Evolutionary conservation across 2,329 filamentous ascomycete species (phyloP), one percentile per base, ranked within the genome.

Genomic region (Curvularia spicifera): DNA sequence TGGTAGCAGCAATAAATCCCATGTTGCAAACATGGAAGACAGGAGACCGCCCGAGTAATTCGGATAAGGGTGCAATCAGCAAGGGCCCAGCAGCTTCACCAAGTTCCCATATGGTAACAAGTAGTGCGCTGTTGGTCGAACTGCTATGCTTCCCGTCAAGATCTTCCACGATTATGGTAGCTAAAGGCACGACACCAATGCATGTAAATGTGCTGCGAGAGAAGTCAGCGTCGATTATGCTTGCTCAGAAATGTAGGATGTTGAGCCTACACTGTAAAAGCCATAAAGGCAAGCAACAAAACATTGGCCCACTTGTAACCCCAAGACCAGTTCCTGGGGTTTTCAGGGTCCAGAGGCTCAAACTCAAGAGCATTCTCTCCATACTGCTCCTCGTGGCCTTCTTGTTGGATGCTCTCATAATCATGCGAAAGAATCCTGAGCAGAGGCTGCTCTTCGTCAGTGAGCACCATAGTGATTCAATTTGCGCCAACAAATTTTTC

Each of bases 1-100:
- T 56, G 10, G 76, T 78, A 28, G 74, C 75, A 18, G 76, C 67
- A 59, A 84, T 80, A 67, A 84, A 82, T 8, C 81, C 66, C 2
- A 78, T 62, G 61, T 82, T 83, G 54, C 69, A 73, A 26, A 37
- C 65, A 22, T 76, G 73, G 59, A 75, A 68, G 1, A 75, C 72
- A 2, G 71, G 68, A 39, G 71, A 73, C 4, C 74, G 68, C 12
- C 74, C 74, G 29, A 71, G 63, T 10, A 75, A 53, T 57, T 76
- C 74, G 1, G 72, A 75, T 1, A 76, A 67, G 7, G 74, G 74
- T 4, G 71, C 74, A 33, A 74, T 75, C 13, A 75, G 63, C 3
- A 76, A 60, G 4, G 74, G 74, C 4, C 73, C 74, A 13, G 68
- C 71, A 18, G 73, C 74, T 67, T 75, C 73, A 31, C 74, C 74